Base-by-base conservation (phyloP, 2,329 filamentous ascomycete genomes). In the Alternaria consortialis region DNA sequence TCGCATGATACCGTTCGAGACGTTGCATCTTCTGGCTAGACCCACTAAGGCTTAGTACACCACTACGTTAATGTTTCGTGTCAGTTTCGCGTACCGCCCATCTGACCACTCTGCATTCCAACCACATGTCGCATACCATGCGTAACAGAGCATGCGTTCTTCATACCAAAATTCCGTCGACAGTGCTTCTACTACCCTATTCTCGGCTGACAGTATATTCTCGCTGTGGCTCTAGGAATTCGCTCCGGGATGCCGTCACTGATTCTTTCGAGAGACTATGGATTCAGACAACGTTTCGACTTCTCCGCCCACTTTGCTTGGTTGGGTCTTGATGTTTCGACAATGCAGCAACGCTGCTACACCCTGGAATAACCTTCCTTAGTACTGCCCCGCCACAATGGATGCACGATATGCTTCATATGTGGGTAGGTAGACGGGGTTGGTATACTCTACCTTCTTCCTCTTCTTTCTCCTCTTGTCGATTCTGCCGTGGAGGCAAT, bases 341-440 rank as follows among this genome's bases (percentile, higher is more conserved):
- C 56, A 60, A 66, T 67, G 68, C 59, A 60, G 64, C 63, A 63
- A 39, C 51, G 32, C 51, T 70, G 71, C 70, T 59, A 62, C 67
- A 68, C 32, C 51, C 56, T 67, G 64, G 51, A 44, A 58, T 50
- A 47, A 48, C 46, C 53, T 37, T 62, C 55, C 58, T 60, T 64
- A 59, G 62, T 50, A 52, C 31, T 39, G 53, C 55, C 54, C 58
- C 53, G 53, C 56, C 29, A 12, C 51, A 50, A 46, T 48, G 57
- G 36, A 47, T 58, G 39, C 48, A 58, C 27, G 7, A 58, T 34
- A 15, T 20, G 31, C 31, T 53, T 36, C 44, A 48, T 39, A 47
- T 50, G 29, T 50, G 8, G 32, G 44, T 37, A 43, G 40, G 29
- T 54, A 23, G 46, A 37, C 46, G 13, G 27, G 27, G 31, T 20